These are phyloP conservation scores for Pseudogymnoascus sp. DNA, from an alignment of 2,329 filamentous ascomycete genomes.

Conservation along the genomic window DNA sequence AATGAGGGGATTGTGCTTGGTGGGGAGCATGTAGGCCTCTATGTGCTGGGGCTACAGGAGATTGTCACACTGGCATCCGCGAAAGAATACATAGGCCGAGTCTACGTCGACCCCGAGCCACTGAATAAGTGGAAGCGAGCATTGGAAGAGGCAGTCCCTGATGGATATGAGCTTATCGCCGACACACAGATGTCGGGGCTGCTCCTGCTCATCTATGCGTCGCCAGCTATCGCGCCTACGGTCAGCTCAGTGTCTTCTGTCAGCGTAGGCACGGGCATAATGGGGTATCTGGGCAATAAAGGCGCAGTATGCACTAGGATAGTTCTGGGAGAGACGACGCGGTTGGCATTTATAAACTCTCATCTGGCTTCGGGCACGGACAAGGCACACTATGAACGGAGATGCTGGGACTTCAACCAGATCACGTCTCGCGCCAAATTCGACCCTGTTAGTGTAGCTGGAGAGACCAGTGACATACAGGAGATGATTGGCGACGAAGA, in stretches of 20 bases:
- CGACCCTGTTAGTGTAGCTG: conserved; percentile 58
- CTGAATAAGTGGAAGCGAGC: conserved; percentile 74
- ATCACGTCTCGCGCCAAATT: conserved; percentile 71
- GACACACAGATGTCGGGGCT: conserved; percentile 83
- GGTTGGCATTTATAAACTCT: conserved; percentile 81
- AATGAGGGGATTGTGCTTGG: conserved; percentile 37
- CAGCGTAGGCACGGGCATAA: conserved; percentile 77
- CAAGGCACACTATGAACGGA: conserved; percentile 64
- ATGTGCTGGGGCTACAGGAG: conserved; percentile 86
- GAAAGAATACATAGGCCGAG: conserved; percentile 62
- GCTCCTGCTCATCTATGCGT: conserved; percentile 76
- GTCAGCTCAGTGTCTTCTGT: conserved; percentile 76
- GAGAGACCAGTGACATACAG: conserved; percentile 55
- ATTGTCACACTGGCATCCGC: conserved; percentile 78
- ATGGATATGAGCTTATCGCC: conserved; percentile 66
- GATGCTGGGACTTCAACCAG: conserved; percentile 84
- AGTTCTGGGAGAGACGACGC: conserved; percentile 80
- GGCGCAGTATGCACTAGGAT: conserved; percentile 77
- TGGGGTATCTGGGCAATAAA: conserved; percentile 95
- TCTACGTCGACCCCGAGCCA: conserved; percentile 64
- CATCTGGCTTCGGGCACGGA: conserved; percentile 86
- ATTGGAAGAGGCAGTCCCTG: conserved; percentile 63
- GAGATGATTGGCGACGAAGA: conserved; percentile 81
- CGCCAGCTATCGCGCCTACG: conserved; percentile 62
- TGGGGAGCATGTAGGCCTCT: conserved; percentile 70